These are phyloP conservation scores for Penicillium oxalicum DNA, from an alignment of 2,329 filamentous ascomycete genomes.

Conservation along the genomic window DNA sequence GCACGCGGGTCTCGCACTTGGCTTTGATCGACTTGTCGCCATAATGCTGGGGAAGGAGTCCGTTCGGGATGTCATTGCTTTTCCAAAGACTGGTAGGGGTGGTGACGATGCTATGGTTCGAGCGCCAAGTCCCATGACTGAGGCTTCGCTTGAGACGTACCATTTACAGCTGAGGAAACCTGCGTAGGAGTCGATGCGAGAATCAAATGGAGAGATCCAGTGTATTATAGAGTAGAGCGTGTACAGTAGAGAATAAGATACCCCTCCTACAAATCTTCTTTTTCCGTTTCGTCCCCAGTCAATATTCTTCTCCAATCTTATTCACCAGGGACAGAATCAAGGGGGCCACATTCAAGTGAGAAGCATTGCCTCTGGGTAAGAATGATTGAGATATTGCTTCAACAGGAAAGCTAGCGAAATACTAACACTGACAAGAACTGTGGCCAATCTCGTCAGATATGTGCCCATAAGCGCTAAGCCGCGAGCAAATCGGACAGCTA, in stretches of 20 bases:
- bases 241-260: slow-evolving; percentile 13
- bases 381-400: too few relatives aligned
- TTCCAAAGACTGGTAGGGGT: slow-evolving; percentile 87
- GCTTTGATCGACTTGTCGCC: slow-evolving; percentile 81
- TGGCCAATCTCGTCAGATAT: too few relatives aligned
- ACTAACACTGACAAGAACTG: too few relatives aligned
- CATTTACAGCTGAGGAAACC: slow-evolving; percentile 42
- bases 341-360: too few relatives aligned
- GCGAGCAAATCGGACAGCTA: too few relatives aligned
- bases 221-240: slow-evolving; percentile 7
- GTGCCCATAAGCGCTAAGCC: too few relatives aligned
- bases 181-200: neutral
- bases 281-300: too few relatives aligned
- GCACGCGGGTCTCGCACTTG: slow-evolving; percentile 87
- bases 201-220: neutral
- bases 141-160: slow-evolving; percentile 55
- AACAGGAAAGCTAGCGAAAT: too few relatives aligned
- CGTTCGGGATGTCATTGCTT: slow-evolving; percentile 90
- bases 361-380: too few relatives aligned
- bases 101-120: slow-evolving; percentile 79
- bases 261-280: too few relatives aligned
- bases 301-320: too few relatives aligned
- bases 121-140: slow-evolving; percentile 64
- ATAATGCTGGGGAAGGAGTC: slow-evolving; percentile 70
- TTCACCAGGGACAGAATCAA: too few relatives aligned